Percentiles rank a stretch among this genome's conserved stretches.
Conservation (phyloP, 2,329 filamentous ascomycete genomes). For the Ophiostoma piceae region DNA sequence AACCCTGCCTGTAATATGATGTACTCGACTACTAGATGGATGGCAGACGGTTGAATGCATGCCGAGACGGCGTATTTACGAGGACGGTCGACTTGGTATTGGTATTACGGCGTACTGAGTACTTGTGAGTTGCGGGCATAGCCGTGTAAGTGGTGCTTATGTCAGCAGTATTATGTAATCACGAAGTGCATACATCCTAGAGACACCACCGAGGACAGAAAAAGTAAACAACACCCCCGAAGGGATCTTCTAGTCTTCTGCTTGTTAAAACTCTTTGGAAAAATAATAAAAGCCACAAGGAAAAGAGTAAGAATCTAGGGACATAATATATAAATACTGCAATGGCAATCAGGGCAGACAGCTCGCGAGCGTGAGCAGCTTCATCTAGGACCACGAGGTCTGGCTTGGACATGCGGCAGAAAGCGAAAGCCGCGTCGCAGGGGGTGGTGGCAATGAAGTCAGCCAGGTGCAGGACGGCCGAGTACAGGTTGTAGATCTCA, state of each 20-base stretch:
- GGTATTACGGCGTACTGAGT: neutral
- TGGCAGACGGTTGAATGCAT: neutral
- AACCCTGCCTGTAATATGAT: too few species aligned
- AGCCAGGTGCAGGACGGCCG: conserved; percentile 35
- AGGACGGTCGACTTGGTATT: neutral
- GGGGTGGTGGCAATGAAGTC: conserved; percentile 47
- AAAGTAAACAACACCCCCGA: too few species aligned
- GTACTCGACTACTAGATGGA: neutral
- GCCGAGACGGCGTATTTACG: conserved; percentile 2
- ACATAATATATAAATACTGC: conserved; percentile 27
- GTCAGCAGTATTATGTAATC: neutral
- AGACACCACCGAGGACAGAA: too few species aligned
- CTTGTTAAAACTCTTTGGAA: too few species aligned
- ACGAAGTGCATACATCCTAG: neutral
- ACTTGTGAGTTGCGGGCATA: neutral
- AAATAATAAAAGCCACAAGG: too few species aligned
- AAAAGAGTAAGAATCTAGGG: too few species aligned
- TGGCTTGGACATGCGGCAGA: conserved; percentile 59
- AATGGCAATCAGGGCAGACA: conserved; percentile 43
- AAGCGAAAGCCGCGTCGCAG: conserved; percentile 38
- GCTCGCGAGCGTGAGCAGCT: conserved; percentile 43
- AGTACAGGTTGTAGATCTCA: conserved; percentile 36
- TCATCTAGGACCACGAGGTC: conserved; percentile 88
- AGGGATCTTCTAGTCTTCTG: too few species aligned
- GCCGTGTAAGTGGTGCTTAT: neutral